A percentile compares a stretch with the other conserved stretches of the same genome.
Evolutionary conservation across 345 rosid species (phyloP).

Genomic region (Theobroma cacao): DNA sequence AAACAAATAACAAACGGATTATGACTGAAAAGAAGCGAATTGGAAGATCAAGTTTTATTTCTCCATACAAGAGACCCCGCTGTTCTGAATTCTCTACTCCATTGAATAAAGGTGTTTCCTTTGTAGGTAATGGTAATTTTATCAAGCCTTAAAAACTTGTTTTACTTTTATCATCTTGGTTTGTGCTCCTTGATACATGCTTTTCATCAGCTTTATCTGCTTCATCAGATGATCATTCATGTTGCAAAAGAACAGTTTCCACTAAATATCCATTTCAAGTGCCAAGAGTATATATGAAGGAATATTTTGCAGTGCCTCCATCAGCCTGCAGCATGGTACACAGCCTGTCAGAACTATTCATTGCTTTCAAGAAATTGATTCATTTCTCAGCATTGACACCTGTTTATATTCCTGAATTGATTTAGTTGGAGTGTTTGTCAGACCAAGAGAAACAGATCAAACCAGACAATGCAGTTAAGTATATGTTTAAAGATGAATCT

Average conservation of each 20-base stretch:
- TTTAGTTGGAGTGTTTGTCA: slow-evolving; percentile 45
- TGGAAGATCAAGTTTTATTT: slow-evolving; percentile 38
- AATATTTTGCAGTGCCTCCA: slow-evolving; percentile 63
- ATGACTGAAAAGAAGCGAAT: slow-evolving; percentile 49
- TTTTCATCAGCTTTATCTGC: slow-evolving; percentile 53
- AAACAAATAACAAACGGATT: slow-evolving; percentile 32
- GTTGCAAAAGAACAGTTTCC: slow-evolving; percentile 48
- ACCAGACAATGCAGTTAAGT: slow-evolving; percentile 54
- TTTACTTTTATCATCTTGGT: slow-evolving; percentile 13
- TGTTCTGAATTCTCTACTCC: slow-evolving; percentile 61
- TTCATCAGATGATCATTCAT: slow-evolving; percentile 37
- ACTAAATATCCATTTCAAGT: slow-evolving; percentile 55
- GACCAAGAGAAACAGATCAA: slow-evolving; percentile 41
- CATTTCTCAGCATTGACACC: slow-evolving; percentile 17
- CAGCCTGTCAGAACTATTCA: not conserved
- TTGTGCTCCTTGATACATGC: slow-evolving; percentile 16
- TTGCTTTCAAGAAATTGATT: slow-evolving; percentile 9
- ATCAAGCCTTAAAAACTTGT: slow-evolving; percentile 14
- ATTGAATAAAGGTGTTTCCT: slow-evolving; percentile 40
- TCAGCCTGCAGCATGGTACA: slow-evolving; percentile 48
- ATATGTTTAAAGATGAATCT: slow-evolving; percentile 51
- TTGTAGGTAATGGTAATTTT: slow-evolving; percentile 49
- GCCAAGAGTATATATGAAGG: slow-evolving; percentile 62
- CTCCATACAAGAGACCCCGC: slow-evolving; percentile 89
- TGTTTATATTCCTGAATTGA: slow-evolving; percentile 16